phyloP scores from a whole-genome alignment of 805 yeast species.

The Schizosaccharomyces lindneri region DNA sequence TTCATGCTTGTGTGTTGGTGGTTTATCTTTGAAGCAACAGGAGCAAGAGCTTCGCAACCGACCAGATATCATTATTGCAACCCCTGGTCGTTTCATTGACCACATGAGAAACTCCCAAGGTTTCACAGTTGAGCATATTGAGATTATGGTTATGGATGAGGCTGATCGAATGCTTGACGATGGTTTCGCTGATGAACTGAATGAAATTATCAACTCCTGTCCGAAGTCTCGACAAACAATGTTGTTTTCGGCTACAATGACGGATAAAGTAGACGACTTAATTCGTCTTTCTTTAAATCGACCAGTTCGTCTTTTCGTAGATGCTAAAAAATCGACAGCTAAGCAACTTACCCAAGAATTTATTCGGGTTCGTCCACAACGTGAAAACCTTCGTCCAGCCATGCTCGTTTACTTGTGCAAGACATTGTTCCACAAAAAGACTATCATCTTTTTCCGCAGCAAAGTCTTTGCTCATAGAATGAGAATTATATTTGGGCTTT shows the following conservation, averaged over 20 bases:
- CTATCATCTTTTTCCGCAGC: conserved; percentile 75
- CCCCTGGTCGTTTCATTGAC: conserved; percentile 96
- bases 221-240: conserved; percentile 85
- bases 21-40: conserved; percentile 80
- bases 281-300: conserved; percentile 66
- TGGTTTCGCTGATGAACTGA: conserved; percentile 87
- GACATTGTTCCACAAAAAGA: conserved; percentile 43
- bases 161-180: conserved; percentile 99
- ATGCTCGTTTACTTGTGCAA: conserved; percentile 47
- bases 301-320: conserved; percentile 87
- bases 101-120: conserved; percentile 88
- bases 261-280: conserved; percentile 66
- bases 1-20: conserved; percentile 96
- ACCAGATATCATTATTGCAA: conserved; percentile 91
- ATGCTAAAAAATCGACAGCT: conserved; percentile 90
- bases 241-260: conserved; percentile 95
- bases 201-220: conserved; percentile 64
- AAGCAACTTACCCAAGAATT: conserved; percentile 78
- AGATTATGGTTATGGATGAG: conserved; percentile 82
- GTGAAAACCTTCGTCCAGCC: conserved; percentile 66
- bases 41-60: conserved; percentile 78
- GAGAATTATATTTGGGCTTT: conserved; percentile 59
- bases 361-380: conserved; percentile 66
- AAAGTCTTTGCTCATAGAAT: conserved; percentile 76
- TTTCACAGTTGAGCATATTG: conserved; percentile 73